Conservation (phyloP, 1,139 yeast genomes). For the Suhomyces wounanorum region DNA sequence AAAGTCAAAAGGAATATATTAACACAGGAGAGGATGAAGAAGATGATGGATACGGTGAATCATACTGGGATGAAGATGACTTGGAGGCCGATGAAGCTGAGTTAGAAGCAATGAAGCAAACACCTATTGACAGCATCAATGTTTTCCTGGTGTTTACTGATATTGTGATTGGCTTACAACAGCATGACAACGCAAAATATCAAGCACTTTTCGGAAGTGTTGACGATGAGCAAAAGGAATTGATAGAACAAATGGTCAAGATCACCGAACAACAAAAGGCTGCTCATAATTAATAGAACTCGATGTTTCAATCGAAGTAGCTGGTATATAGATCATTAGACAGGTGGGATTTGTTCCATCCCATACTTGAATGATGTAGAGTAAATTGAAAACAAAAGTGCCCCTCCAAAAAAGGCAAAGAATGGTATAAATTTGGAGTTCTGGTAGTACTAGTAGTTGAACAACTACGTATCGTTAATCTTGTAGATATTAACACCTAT, state of each 20-base stretch:
- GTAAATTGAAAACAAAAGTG: background rate
- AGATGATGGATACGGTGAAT: conserved; percentile 31
- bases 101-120: conserved; percentile 54
- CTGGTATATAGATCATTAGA: conserved; percentile 1
- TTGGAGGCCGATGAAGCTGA: conserved; percentile 54
- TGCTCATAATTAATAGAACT: conserved; percentile 3
- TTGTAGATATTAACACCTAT: no score
- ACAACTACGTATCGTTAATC: no score
- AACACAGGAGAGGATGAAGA: conserved; percentile 35
- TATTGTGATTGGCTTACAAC: conserved; percentile 29
- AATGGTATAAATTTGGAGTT: no score
- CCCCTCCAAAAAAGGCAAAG: no score
- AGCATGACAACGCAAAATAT: conserved; percentile 34
- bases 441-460: no score
- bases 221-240: conserved; percentile 37
- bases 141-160: conserved; percentile 48
- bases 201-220: conserved; percentile 42
- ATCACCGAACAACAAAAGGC: conserved; percentile 21
- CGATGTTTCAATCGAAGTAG: background rate
- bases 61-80: conserved; percentile 37
- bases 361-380: background rate
- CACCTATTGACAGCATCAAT: conserved; percentile 52
- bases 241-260: conserved; percentile 30
- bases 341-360: background rate
- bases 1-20: conserved; percentile 27